Evolutionary conservation across 2,329 filamentous ascomycete species (phyloP).

Genomic region (Aspergillus pseudoglaucus): DNA sequence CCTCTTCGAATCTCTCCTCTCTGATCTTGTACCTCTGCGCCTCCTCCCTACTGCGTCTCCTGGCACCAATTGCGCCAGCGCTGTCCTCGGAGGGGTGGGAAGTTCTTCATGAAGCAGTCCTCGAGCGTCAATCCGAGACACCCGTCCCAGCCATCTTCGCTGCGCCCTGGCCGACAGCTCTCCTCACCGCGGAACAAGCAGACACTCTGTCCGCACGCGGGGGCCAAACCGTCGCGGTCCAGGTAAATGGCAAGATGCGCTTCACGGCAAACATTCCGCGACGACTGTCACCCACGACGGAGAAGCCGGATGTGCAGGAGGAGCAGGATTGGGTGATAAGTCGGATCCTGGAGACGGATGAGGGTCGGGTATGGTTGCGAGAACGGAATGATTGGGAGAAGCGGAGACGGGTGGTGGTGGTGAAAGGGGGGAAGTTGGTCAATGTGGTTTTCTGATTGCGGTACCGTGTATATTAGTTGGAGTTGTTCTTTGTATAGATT

Average conservation of each 20-base stretch:
- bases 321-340: conserved; percentile 57
- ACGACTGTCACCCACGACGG: conserved; percentile 35
- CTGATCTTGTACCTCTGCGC: conserved; percentile 38
- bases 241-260: conserved; percentile 72
- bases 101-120: conserved; percentile 40
- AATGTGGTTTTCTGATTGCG: conserved; percentile 59
- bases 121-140: conserved; percentile 7
- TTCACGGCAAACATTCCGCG: conserved; percentile 60
- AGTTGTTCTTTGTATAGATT: neutral
- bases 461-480: conserved; percentile 1
- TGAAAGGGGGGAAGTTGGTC: conserved; percentile 60
- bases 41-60: conserved; percentile 59
- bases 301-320: conserved; percentile 16
- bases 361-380: conserved; percentile 53
- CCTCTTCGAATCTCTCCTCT: conserved; percentile 36
- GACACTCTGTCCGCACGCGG: conserved; percentile 45
- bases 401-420: conserved; percentile 61
- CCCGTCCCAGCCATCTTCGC: conserved; percentile 36
- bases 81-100: conserved; percentile 78
- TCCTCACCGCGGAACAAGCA: conserved; percentile 32
- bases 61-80: conserved; percentile 73
- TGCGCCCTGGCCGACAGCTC: conserved; percentile 51
- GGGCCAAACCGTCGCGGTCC: conserved; percentile 55
- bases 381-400: conserved; percentile 44
- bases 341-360: conserved; percentile 55